These are phyloP conservation scores for Talaromyces sp. DNA, from an alignment of 2,329 filamentous ascomycete species.

Conservation along the genomic window DNA sequence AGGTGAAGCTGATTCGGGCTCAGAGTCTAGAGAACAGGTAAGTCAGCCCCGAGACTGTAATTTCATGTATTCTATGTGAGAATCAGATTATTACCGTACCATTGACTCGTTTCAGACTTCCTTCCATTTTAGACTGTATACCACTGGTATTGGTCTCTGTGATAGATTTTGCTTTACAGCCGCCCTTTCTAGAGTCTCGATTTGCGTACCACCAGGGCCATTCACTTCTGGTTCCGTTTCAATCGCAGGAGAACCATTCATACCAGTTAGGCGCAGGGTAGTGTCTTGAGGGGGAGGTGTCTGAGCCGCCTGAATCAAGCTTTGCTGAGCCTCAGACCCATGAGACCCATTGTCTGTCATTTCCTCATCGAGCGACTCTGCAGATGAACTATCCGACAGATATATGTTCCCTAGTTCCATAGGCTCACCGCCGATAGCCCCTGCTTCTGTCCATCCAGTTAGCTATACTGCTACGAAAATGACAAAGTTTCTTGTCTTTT, in stretches of 20 bases:
- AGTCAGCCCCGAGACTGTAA: not conserved
- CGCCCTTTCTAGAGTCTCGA: not conserved
- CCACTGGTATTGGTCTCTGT: not conserved
- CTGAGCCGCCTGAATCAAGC: not conserved
- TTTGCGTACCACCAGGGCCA: not conserved
- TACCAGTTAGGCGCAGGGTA: accelerated
- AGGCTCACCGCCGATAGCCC: not conserved
- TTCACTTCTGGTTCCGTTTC: not conserved
- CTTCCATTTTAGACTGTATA: not conserved
- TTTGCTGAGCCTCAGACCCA: not conserved
- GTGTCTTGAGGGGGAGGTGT: not conserved
- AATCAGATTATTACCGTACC: not conserved
- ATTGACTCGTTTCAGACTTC: not conserved
- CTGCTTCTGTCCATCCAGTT: not conserved
- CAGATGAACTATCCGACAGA: not conserved
- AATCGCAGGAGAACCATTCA: not conserved
- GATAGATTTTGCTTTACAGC: not conserved
- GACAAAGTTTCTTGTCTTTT: not conserved
- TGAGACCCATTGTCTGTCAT: not conserved
- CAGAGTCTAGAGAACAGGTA: not conserved
- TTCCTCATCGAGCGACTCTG: not conserved
- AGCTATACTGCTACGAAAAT: not conserved
- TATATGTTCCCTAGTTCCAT: not conserved
- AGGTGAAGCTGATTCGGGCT: not conserved
- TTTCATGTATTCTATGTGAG: too few relatives aligned